A percentile compares a stretch with the other conserved stretches of the same genome.
Evolutionary conservation across 164 flowering plant genomes (phyloP).

Genomic region (Sextonia rubra): DNA sequence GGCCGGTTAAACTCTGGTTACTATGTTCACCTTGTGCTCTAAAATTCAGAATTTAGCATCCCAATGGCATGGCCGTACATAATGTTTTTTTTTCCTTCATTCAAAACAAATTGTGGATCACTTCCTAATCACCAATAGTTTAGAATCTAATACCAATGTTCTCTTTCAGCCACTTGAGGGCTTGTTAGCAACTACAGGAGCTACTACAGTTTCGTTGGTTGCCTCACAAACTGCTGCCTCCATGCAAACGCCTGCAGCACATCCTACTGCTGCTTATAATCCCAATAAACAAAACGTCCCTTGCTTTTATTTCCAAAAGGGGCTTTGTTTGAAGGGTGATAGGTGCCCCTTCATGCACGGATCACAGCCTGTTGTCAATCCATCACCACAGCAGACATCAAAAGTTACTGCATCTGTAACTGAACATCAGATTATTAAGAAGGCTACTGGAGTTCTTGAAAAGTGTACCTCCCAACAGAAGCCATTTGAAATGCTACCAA

Average conservation of each 20-base stretch:
- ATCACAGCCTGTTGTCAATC: slow-evolving; percentile 27
- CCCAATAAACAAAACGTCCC: slow-evolving; percentile 56
- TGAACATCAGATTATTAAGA: slow-evolving; percentile 33
- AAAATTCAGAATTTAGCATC: not conserved
- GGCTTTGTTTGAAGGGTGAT: slow-evolving; percentile 81
- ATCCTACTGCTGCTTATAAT: slow-evolving; percentile 20
- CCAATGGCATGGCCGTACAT: not conserved
- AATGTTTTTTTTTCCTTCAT: not conserved
- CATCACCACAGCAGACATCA: slow-evolving; percentile 26
- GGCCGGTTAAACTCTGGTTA: too few relatives aligned
- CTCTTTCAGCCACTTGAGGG: slow-evolving; percentile 79
- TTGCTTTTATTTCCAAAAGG: slow-evolving; percentile 76
- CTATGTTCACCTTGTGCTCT: too few relatives aligned
- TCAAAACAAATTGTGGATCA: not conserved
- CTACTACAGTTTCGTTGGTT: slow-evolving; percentile 31
- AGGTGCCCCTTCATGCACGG: slow-evolving; percentile 61
- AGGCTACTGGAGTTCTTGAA: slow-evolving; percentile 30
- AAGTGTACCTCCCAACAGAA: slow-evolving; percentile 39
- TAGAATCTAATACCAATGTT: not conserved
- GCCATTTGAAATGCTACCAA: slow-evolving; percentile 23
- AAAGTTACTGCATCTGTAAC: slow-evolving; percentile 22
- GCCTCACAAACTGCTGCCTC: slow-evolving; percentile 24
- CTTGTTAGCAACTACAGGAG: slow-evolving; percentile 42
- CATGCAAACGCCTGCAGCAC: slow-evolving; percentile 18
- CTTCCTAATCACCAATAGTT: not conserved